Percentiles rank a stretch among this genome's conserved stretches.
Conservation (phyloP, 805 yeast species). For the Suhomyces canberraensis region DNA sequence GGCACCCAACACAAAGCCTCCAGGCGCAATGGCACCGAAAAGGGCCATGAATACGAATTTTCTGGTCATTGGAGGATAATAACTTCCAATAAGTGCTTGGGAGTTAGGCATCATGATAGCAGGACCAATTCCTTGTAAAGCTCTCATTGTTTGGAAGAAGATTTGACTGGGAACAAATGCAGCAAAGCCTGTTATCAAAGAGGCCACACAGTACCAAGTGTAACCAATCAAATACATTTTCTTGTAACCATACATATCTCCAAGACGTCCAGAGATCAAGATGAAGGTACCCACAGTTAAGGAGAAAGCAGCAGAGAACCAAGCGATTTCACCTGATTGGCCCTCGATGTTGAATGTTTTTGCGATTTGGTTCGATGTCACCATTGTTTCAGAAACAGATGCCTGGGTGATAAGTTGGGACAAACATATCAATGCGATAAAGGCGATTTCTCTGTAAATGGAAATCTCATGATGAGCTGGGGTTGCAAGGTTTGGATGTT, state of each 20-base stretch:
- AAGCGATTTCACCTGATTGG: constrained; percentile 28
- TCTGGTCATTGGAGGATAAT: constrained; percentile 23
- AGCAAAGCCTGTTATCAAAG: constrained; percentile 25
- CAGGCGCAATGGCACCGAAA: constrained; percentile 36
- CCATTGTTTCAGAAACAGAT: constrained; percentile 27
- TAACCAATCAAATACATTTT: constrained; percentile 24
- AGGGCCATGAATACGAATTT: constrained; percentile 23
- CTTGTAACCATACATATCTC: constrained; percentile 36
- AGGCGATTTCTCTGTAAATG: constrained; percentile 16
- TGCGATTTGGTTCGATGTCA: constrained; percentile 17
- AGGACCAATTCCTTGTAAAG: constrained; percentile 34
- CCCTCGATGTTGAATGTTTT: constrained; percentile 22
- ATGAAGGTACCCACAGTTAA: constrained; percentile 37
- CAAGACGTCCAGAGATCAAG: constrained; percentile 30
- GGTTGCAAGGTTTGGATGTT: too few relatives aligned
- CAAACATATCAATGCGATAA: constrained; percentile 22
- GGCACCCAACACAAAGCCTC: constrained; percentile 30
- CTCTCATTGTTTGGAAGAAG: constrained; percentile 28
- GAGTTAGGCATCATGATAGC: constrained; percentile 35
- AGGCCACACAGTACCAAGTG: constrained; percentile 19
- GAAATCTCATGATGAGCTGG: constrained; percentile 20
- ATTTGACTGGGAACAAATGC: constrained; percentile 21
- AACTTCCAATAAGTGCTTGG: constrained; percentile 29
- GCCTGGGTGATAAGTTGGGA: constrained; percentile 32
- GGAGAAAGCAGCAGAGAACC: constrained; percentile 35